Evolutionary conservation across 305 asterid species (phyloP), one percentile per base, ranked within the genome.

Genomic region (Ajuga reptans): DNA sequence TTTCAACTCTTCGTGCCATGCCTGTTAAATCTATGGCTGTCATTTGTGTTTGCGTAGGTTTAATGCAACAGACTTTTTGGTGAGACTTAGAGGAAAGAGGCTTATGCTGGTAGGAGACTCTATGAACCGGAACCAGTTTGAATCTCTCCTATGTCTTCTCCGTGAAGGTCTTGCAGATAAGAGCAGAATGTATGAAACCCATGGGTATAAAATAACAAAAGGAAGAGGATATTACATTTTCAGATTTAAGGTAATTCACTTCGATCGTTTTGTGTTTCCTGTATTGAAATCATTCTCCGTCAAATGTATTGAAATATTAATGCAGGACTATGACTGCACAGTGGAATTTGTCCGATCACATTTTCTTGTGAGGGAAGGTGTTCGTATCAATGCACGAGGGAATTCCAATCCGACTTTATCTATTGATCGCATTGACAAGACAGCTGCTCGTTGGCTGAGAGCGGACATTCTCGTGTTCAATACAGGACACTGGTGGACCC

Each of bases 401-500:
- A 87, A 84, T 61, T 82, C 99, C 51, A 93, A 89, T 49, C 96
- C 99, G 24, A 93, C 95, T 68, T 74, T 90, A 47, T 86, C 97
- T 0, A 89, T 93, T 62, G 99, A 93, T 80, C 82, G 80, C 12
- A 89, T 90, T 11, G 97, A 93, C 81, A 89, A 89, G 72, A 55
- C 92, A 41, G 77, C 97, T 74, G 47, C 75, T 17, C 95, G 96
- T 73, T 93, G 99, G 99, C 82, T 73, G 78, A 76, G 83, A 77
- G 99, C 96, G 54, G 99, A 93, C 70, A 93, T 93, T 82, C 95
- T 93, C 6, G 84, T 90, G 74, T 93, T 93, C 56, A 93, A 90
- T 76, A 93, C 99, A 0, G 99, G 89, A 24, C 99, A 93, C 65
- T 93, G 97, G 99, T 93, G 99, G 99, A 78, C 87, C n/a, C 96